Base-by-base conservation (phyloP, 164 flowering plant genomes). In the Chimonanthus praecox region DNA sequence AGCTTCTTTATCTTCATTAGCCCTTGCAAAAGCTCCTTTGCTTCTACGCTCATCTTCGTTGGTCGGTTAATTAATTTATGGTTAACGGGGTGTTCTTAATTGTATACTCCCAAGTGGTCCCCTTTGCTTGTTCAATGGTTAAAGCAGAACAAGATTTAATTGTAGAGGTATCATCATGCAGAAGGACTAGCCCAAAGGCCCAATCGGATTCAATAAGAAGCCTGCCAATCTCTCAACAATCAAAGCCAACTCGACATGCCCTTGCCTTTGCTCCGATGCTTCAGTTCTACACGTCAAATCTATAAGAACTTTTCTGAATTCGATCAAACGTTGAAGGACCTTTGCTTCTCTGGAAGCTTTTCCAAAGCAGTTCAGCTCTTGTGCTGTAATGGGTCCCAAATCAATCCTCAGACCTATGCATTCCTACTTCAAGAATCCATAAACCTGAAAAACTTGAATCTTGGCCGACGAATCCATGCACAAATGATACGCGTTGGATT, bases 401-500 rank as follows among this genome's bases (percentile, higher is more conserved):
- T 86, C 49, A 79, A 80, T 5, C 73, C 79, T 7, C 78, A 77
- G 8, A 88, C 90, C 0, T 94, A 90, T 75, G 74, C 87, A 68
- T 88, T 92, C 69, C 72, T 90, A n/a, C 75, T 94, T 79, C 97
- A 90, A 77, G 97, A 92, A 75, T 90, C 92, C 81, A 86, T 92
- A 73, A 83, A 78, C 67, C 84, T 83, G 74, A 83, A 85, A 78
- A 84, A 82, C 47, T 87, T 84, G 71, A 78, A 64, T 49, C 75
- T 7, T 44, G 94, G 88, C 44, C 84, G 77, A 77, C 80, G 87
- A 82, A 74, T 94, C 33, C 98, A 90, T 75, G 85, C 88, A 10
- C 94, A 90, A 70, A 92, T 89, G 94, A 74, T 87, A 33, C 76
- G 78, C 69, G 77, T 83, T 73, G 97, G 97, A 13, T 85, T 82